A percentile compares a stretch with the other conserved stretches of the same genome.
These are phyloP conservation scores for Diplodia intermedia DNA, from an alignment of 2,329 filamentous ascomycete species.

Conservation along the genomic window DNA sequence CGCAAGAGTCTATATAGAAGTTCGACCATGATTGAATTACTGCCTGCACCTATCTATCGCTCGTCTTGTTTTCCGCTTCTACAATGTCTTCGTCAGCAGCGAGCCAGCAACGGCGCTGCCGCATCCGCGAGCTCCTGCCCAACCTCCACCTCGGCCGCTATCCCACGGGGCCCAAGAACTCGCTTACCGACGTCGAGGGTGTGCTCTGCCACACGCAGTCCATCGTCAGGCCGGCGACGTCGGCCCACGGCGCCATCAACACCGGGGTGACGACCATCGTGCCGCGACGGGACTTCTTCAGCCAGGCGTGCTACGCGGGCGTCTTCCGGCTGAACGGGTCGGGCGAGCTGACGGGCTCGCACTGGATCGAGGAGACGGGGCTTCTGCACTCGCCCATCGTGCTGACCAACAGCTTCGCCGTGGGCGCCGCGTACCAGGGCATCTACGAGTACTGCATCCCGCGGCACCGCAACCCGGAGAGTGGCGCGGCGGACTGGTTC, in stretches of 20 bases:
- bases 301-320: conserved; percentile 52
- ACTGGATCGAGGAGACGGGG: conserved; percentile 69
- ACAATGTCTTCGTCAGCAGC: conserved; percentile 2
- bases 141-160: conserved; percentile 48
- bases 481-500: conserved; percentile 59
- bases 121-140: conserved; percentile 50
- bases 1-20: background rate
- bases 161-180: conserved; percentile 50
- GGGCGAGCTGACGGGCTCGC: conserved; percentile 67
- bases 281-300: conserved; percentile 51
- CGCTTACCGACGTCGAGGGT: conserved; percentile 54
- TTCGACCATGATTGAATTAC: background rate
- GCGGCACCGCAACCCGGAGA: conserved; percentile 49
- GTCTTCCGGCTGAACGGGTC: conserved; percentile 69
- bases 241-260: conserved; percentile 44
- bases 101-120: conserved; percentile 37
- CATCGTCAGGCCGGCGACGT: conserved; percentile 42
- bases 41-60: background rate
- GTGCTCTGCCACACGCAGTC: conserved; percentile 53
- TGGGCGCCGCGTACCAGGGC: conserved; percentile 66
- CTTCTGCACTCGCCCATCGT: conserved; percentile 65
- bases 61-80: background rate
- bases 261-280: conserved; percentile 56
- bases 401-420: conserved; percentile 64
- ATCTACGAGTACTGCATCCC: conserved; percentile 63